These are phyloP conservation scores for Fusarium floridanum DNA, from an alignment of 2,329 filamentous ascomycete species.

Conservation along the genomic window DNA sequence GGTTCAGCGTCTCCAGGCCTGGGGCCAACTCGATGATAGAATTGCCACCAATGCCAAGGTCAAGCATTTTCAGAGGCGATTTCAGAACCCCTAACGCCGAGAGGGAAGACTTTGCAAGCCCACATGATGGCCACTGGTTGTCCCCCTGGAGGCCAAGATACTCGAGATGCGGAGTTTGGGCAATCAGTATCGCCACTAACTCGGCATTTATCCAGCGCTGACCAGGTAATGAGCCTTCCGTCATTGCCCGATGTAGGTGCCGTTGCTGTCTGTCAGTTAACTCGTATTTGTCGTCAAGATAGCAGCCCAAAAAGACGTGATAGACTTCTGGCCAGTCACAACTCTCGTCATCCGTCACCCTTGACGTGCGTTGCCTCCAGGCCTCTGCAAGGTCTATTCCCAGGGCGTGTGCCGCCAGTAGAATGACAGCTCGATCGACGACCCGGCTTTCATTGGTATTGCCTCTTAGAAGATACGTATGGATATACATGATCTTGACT, in stretches of 20 bases:
- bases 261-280: not conserved
- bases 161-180: not conserved
- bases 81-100: not conserved
- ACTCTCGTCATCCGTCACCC: not conserved
- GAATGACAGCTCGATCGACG: not conserved
- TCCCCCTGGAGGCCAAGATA: not conserved
- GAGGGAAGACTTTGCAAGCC: not conserved
- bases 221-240: not conserved
- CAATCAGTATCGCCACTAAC: conserved; percentile 3
- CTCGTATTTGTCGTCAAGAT: not conserved
- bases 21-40: not conserved
- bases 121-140: not conserved
- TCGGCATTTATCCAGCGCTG: not conserved
- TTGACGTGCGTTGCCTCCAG: not conserved
- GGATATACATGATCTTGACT: not conserved
- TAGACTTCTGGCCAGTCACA: not conserved
- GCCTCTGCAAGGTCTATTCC: not conserved
- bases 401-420: not conserved
- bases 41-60: not conserved
- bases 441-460: not conserved
- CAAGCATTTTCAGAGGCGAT: not conserved
- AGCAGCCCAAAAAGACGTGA: not conserved
- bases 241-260: not conserved
- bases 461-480: fast-evolving
- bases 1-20: conserved; percentile 9